Evolutionary conservation across 805 yeast genomes (phyloP), one percentile per base, ranked within the genome.

Genomic region (Wickerhamomyces queroliae): DNA sequence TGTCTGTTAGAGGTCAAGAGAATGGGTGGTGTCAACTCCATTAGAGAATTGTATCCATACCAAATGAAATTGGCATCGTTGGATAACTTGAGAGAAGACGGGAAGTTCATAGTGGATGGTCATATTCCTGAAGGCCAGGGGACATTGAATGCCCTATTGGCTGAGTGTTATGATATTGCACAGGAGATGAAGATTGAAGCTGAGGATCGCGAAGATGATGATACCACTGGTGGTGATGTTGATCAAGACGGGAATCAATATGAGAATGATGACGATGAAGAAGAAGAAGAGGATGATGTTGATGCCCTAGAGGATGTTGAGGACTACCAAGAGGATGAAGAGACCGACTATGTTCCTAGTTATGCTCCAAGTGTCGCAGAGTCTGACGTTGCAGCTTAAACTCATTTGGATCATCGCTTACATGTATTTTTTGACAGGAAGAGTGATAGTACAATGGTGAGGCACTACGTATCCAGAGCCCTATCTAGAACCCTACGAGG

Each of bases 91-190:
- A 77, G 97, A 55, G 72, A 66, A 12, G 98, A 93, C 58, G 99
- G 99, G 7, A 91, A 87, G 66, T 93, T 93, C 54, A 78, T 84
- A 55, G 83, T 88, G 34, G 87, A 85, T 45, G 86, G 80, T 37
- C 85, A 87, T 47, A 83, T 93, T 32, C 99, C 99, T 2, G 98
- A 93, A 59, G 99, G 99, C 11, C 99, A 93, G 63, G 99, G 97
- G 6, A 79, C 95, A n/a, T 69, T 93, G 46, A 89, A 80, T 59
- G 95, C 95, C 1, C 64, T 91, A 41, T 67, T 91, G 37, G 93
- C 95, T 4, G 97, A 90, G 58, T 91, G 98, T 61, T 93, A 88
- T 59, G 99, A 93, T 60, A 83, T 91, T 42, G 72, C 86, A 35
- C 93, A 91, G 56, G 99, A 93, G 64, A 69, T 93, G 59, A 84